Conservation (phyloP, 495 filamentous ascomycete genomes). For the Hypoxylon subgilvum region DNA sequence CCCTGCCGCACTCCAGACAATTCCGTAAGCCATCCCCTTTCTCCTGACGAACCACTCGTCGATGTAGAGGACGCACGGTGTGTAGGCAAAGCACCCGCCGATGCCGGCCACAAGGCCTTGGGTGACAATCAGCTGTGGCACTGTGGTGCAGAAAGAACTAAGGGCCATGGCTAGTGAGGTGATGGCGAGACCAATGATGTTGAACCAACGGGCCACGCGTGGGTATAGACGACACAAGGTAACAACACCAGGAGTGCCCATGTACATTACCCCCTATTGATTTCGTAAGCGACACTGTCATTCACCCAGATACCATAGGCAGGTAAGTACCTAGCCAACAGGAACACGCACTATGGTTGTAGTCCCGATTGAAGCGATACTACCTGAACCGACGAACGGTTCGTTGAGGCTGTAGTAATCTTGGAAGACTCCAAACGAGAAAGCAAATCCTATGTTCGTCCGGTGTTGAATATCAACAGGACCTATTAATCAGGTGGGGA, state of each 20-base stretch:
- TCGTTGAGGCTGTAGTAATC: conserved; percentile 53
- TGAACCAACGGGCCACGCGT: no score
- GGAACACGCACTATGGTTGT: conserved; percentile 41
- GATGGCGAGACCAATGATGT: conserved; percentile 47
- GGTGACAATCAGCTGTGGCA: conserved; percentile 55
- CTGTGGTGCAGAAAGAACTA: conserved; percentile 53
- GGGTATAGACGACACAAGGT: conserved; percentile 47
- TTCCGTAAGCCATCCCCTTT: conserved; percentile 63
- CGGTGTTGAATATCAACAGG: no score
- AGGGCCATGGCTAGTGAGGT: conserved; percentile 51
- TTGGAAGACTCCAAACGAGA: conserved; percentile 62
- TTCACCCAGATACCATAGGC: no score
- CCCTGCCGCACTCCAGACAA: conserved; percentile 57
- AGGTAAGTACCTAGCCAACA: neutral
- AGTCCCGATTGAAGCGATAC: conserved; percentile 53
- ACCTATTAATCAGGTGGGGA: no score
- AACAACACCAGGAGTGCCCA: conserved; percentile 53
- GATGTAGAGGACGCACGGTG: conserved; percentile 56
- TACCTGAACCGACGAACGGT: conserved; percentile 44
- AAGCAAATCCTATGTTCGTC: conserved; percentile 56
- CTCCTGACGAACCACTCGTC: conserved; percentile 63
- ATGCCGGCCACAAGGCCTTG: conserved; percentile 62
- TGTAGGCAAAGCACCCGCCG: conserved; percentile 55
- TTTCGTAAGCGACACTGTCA: neutral
- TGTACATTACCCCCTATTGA: conserved; percentile 56